Base-by-base conservation (phyloP, 768 basidiomycete genomes). In the Rhizopogon roseolus region DNA sequence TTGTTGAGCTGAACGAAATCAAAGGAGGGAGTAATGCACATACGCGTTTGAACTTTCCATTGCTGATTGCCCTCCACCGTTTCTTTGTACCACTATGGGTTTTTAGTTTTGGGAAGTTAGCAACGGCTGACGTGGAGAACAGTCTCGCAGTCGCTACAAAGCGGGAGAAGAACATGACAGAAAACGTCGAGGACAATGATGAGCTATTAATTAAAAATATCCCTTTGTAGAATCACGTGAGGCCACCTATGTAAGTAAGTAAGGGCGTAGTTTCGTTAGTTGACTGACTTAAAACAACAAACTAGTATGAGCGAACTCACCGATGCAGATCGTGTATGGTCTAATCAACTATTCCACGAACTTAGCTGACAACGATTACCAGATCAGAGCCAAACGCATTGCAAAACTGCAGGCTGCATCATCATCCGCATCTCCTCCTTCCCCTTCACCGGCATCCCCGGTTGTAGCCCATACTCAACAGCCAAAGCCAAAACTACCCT, bases 371-470 rank as follows among this genome's bases (percentile, higher is more conserved):
- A 7, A 14, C 14, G 14, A 28, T 27, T 55, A 32, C 13, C 62
- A 96, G 94, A 96, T 97, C 65, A 90, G 93, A 59, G 73, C 92
- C 67, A 96, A 96, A 71, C 84, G 95, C 53, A 78, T 98, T 50
- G 93, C 90, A 32, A 92, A 90, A 67, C 78, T 98, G 7, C 88
- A 89, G 63, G 62, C 77, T 0, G 6, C 54, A 22, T 11, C 60
- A n/a, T 48, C 63, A 16, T 27, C 57, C 8, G 52, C 62, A n/a
- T 32, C 32, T 16, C 32, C 52, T 19, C 9, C 37, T 39, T 28
- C 54, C 6, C 19, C 50, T 14, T 55, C 74, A 11, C 63, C 75
- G 9, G 46, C 69, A 41, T 60, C 66, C 32, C 59, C 60, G 49
- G 64, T 67, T 34, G 50, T 62, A 48, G 62, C 63, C 19, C 68